Evolutionary conservation across 2,329 filamentous ascomycete genomes (phyloP), one percentile per base, ranked within the genome.

Genomic region (Paraphoma sp.): DNA sequence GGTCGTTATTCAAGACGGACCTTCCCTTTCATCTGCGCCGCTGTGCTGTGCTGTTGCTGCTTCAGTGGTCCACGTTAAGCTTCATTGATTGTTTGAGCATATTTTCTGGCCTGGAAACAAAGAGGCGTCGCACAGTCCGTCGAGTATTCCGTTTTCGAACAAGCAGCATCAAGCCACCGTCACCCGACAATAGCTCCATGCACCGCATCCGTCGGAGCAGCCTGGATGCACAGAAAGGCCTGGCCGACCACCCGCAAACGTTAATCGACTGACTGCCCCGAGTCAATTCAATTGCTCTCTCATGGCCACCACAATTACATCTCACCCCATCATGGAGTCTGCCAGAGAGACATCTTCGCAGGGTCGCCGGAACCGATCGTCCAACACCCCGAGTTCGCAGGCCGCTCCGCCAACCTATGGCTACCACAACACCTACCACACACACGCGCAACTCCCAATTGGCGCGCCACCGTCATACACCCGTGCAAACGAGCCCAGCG

Each of bases 371-470:
- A 50, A 54, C 43, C 65, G 69, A 45, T 52, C 68, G 44, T 61
- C 56, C 43, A 65, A 64, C 54, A 36, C 59, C 10, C 45, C 65
- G 5, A 59, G 33, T 45, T 53, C 64, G 45, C 59, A 64, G 7
- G 52, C 63, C 4, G 54, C 59, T 29, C 60, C 66, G 31, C 72
- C 70, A 16, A 75, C 68, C 36, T 77, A 77, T 56, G 76, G 76
- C 50, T 79, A 79, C 65, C 75, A 78, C 70, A 78, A 79, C 63
- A 77, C 75, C 46, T 78, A 77, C 65, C 76, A 78, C 63, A 76
- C 74, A 10, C 75, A 78, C 55, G 64, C 69, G 18, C 67, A 69
- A 41, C 62, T 72, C 10, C 62, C 66, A 16, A 51, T 65, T 17
- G 59, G 65, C 23, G 48, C 62, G 23, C 73, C 75, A 8, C 76